phyloP scores from a whole-genome alignment of 768 basidiomycete species.

The Pholiota microspora region DNA sequence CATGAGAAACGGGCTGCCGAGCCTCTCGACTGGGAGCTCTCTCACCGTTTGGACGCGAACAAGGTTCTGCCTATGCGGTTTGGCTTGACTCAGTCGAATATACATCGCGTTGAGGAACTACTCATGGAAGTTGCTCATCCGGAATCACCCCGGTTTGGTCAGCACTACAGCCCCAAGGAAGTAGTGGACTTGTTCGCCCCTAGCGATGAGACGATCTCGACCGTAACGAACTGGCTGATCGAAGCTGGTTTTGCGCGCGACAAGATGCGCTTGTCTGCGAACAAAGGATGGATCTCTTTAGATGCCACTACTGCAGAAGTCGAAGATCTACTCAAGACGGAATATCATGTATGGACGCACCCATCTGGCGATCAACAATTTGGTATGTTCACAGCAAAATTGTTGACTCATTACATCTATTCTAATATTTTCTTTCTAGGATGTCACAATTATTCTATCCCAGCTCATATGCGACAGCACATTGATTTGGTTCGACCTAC shows the following conservation, averaged over 20 bases:
- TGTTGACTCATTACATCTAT: too few species aligned
- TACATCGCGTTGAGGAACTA: constrained; percentile 42
- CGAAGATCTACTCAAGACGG: constrained; percentile 39
- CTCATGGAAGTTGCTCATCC: constrained; percentile 51
- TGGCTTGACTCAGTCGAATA: constrained; percentile 46
- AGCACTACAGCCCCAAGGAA: constrained; percentile 45
- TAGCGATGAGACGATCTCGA: constrained; percentile 38
- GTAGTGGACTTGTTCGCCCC: constrained; percentile 49
- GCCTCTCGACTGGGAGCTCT: constrained; percentile 28
- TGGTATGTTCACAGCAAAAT: too few species aligned
- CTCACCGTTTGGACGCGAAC: constrained; percentile 25
- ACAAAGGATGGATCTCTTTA: constrained; percentile 42
- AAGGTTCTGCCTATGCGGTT: constrained; percentile 46
- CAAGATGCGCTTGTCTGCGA: constrained; percentile 36
- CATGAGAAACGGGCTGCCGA: constrained; percentile 30
- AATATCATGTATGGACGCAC: constrained; percentile 47
- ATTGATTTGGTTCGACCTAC: constrained; percentile 42
- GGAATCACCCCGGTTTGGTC: constrained; percentile 46
- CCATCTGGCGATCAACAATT: constrained; percentile 37
- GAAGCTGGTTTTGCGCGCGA: constrained; percentile 38
- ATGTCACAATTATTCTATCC: constrained; percentile 38
- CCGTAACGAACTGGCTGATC: constrained; percentile 45
- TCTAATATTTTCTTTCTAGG: constrained; percentile 27
- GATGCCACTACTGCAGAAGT: constrained; percentile 40
- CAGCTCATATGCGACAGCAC: constrained; percentile 38